These are phyloP conservation scores for Fraxinus platypoda DNA, from an alignment of 305 asterid genomes.

Conservation along the genomic window DNA sequence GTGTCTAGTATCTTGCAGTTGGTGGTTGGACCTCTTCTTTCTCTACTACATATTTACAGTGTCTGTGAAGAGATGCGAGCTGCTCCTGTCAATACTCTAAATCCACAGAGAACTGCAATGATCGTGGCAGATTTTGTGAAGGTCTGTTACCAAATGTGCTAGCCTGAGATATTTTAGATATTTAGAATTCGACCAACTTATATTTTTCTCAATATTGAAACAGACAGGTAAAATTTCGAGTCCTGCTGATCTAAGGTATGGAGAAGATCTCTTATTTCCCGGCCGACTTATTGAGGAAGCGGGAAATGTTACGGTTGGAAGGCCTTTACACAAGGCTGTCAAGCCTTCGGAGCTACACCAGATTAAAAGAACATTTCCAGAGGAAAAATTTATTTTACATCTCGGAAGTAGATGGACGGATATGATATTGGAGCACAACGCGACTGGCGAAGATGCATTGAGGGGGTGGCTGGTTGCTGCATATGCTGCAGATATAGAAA, in stretches of 20 bases:
- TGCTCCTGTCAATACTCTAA: conserved; percentile 89
- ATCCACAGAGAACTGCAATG: conserved; percentile 95
- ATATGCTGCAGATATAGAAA: conserved; percentile 63
- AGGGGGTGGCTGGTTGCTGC: conserved; percentile 98
- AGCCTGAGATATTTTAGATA: conserved; percentile 4
- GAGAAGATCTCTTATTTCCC: conserved; percentile 80
- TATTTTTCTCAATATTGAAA: conserved; percentile 9
- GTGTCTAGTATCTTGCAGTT: conserved; percentile 48
- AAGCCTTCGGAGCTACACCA: conserved; percentile 66
- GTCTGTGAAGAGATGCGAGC: conserved; percentile 94
- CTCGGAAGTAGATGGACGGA: conserved; percentile 60
- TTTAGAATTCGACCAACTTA: conserved; percentile 19
- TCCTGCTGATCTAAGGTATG: conserved; percentile 87
- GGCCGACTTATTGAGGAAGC: conserved; percentile 83
- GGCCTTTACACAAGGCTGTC: conserved; percentile 57
- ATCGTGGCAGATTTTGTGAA: conserved; percentile 75
- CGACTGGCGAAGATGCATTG: conserved; percentile 90
- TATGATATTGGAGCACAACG: conserved; percentile 74
- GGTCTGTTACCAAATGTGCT: conserved; percentile 42
- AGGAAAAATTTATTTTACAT: conserved; percentile 64
- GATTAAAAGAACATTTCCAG: conserved; percentile 55
- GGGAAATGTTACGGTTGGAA: conserved; percentile 83
- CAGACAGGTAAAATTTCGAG: conserved; percentile 76
- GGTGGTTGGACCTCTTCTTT: conserved; percentile 78
- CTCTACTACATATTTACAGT: conserved; percentile 67